These are phyloP conservation scores for Boletus smithii DNA, from an alignment of 1,284 basidiomycete genomes.

Conservation along the genomic window DNA sequence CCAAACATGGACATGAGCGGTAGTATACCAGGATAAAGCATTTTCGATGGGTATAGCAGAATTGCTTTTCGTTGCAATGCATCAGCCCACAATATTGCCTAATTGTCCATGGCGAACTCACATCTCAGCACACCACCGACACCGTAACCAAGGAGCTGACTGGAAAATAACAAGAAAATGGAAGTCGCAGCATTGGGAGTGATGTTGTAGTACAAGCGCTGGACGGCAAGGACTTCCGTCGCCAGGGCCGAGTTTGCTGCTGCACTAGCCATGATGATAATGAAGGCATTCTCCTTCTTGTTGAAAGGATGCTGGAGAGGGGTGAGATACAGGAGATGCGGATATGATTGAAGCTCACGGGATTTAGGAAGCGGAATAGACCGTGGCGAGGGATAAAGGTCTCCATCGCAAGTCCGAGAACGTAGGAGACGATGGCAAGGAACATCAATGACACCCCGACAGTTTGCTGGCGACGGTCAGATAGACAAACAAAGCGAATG, in stretches of 20 bases:
- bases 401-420: constrained; percentile 42
- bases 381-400: constrained; percentile 47
- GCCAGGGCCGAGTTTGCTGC: constrained; percentile 62
- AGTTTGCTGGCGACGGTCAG: constrained; percentile 37
- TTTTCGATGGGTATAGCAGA: constrained; percentile 65
- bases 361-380: constrained; percentile 53
- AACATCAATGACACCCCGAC: constrained; percentile 49
- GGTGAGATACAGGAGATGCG: constrained; percentile 22
- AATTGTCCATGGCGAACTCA: constrained; percentile 23
- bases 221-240: constrained; percentile 64
- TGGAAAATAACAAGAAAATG: constrained; percentile 56
- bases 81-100: constrained; percentile 1
- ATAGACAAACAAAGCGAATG: not conserved
- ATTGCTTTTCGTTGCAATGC: constrained; percentile 33
- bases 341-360: constrained; percentile 33
- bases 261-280: constrained; percentile 67
- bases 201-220: constrained; percentile 55
- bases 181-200: constrained; percentile 50
- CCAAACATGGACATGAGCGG: constrained; percentile 45
- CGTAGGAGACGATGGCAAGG: constrained; percentile 46
- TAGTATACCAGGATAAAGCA: constrained; percentile 54
- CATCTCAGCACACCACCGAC: constrained; percentile 62
- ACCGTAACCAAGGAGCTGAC: constrained; percentile 58
- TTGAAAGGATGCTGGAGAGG: constrained; percentile 39
- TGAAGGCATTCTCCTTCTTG: constrained; percentile 56